A percentile compares a stretch with the other conserved stretches of the same genome.
Conservation (phyloP, 169 alveolate genomes). For the Plasmodium gonderi region DNA sequence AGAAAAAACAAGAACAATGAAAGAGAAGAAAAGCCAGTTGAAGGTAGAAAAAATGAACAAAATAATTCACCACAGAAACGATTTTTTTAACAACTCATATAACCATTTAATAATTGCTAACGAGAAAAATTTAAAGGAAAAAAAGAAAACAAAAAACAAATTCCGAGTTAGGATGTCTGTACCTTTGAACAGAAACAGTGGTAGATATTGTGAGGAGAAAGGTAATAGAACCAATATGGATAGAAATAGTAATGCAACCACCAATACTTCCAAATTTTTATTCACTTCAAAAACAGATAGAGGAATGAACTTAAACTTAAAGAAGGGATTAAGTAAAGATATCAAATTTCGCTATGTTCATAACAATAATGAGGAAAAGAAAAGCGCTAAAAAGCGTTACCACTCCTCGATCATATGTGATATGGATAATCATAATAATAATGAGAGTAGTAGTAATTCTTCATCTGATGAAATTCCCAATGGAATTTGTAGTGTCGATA, state of each 20-base stretch:
- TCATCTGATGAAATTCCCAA: neutral
- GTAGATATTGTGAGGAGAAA: neutral
- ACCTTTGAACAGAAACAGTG: neutral
- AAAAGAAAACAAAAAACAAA: neutral
- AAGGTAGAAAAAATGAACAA: neutral
- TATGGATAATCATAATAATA: neutral
- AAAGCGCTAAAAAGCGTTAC: slow-evolving; percentile 1
- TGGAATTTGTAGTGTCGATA: neutral
- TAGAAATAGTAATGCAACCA: neutral
- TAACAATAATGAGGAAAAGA: neutral
- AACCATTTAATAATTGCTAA: neutral
- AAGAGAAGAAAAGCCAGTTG: neutral
- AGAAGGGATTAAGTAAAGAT: neutral
- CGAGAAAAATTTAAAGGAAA: neutral
- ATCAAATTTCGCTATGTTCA: neutral
- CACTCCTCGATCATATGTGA: neutral
- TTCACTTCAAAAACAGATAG: neutral
- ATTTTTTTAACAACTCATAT: neutral
- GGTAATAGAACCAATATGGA: neutral
- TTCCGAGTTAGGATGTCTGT: neutral
- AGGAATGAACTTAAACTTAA: neutral
- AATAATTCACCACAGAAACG: neutral
- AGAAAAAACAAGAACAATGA: neutral
- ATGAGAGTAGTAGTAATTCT: neutral
- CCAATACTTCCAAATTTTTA: neutral